A percentile compares a stretch with the other conserved stretches of the same genome.
Evolutionary conservation across 352 stramenopile species (phyloP).

Genomic region (Phytophthora sojae): DNA sequence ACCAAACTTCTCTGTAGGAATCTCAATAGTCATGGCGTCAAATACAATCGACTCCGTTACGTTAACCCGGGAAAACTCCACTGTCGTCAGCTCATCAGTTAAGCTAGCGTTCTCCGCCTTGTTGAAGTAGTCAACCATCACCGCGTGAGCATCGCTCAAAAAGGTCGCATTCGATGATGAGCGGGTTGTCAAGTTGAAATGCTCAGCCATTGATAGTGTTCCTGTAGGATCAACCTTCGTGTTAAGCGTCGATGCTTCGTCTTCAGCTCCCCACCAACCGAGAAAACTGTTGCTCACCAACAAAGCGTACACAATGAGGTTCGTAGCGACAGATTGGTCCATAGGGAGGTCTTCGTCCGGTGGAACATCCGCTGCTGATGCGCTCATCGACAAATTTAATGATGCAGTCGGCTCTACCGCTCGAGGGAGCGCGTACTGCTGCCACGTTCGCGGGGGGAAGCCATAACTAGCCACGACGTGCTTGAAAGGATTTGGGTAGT

Average conservation of each 20-base stretch:
- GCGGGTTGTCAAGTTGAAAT: constrained; percentile 6
- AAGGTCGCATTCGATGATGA: not conserved
- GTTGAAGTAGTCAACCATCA: constrained; percentile 12
- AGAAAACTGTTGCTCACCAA: constrained; percentile 9
- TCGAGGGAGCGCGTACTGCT: constrained; percentile 5
- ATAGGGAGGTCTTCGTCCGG: constrained; percentile 5
- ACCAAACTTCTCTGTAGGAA: constrained; percentile 3
- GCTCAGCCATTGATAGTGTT: constrained; percentile 1
- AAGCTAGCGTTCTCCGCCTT: constrained; percentile 14
- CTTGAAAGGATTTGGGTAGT: not conserved
- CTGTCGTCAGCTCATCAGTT: constrained; percentile 1
- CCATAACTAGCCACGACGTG: constrained; percentile 7
- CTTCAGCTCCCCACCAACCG: constrained; percentile 1
- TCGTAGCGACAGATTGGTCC: constrained; percentile 7
- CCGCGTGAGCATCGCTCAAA: too few relatives aligned
- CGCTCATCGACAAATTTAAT: constrained; percentile 7
- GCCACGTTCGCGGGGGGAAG: constrained; percentile 13
- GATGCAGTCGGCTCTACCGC: constrained; percentile 3
- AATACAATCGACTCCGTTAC: not conserved
- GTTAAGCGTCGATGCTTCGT: not conserved
- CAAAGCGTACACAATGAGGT: constrained; percentile 10
- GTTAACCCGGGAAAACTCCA: constrained; percentile 16
- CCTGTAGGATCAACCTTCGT: not conserved
- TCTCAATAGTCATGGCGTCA: constrained; percentile 14
- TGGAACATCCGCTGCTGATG: not conserved